These are phyloP conservation scores for Silene vulgaris DNA, from an alignment of 179 eudicot species.

Conservation along the genomic window DNA sequence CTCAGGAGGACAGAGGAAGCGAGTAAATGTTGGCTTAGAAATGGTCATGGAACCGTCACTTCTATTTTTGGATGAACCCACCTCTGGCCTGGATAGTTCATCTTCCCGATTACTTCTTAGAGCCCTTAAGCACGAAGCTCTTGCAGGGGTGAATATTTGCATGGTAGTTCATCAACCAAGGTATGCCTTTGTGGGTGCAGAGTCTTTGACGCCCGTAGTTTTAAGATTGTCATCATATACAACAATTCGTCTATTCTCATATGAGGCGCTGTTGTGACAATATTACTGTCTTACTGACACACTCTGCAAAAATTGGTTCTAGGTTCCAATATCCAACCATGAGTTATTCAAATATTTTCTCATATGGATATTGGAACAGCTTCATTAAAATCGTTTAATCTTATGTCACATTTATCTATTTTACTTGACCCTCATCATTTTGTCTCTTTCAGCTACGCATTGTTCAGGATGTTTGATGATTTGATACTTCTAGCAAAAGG, in stretches of 20 bases:
- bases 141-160: slow-evolving; percentile 75
- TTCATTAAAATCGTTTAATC: background rate
- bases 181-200: slow-evolving; percentile 51
- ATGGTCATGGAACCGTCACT: slow-evolving; percentile 95
- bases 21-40: slow-evolving; percentile 89
- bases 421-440: background rate
- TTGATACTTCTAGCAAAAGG: slow-evolving; percentile 89
- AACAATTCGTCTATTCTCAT: background rate
- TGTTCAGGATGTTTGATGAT: slow-evolving; percentile 92
- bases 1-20: slow-evolving; percentile 88
- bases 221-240: background rate
- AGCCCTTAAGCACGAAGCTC: slow-evolving; percentile 88
- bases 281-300: too few species aligned
- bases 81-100: slow-evolving; percentile 90
- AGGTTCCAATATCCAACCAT: background rate
- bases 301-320: too few species aligned
- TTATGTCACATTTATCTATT: background rate
- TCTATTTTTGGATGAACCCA: slow-evolving; percentile 82
- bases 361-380: background rate
- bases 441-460: slow-evolving; percentile 54
- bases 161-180: slow-evolving; percentile 98
- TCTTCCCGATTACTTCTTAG: slow-evolving; percentile 64
- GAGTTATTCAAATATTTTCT: background rate
- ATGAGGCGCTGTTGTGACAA: background rate
- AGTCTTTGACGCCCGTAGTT: slow-evolving; percentile 24